phyloP scores from a whole-genome alignment of 768 basidiomycete genomes.

The Dacryopinax primogenitus region DNA sequence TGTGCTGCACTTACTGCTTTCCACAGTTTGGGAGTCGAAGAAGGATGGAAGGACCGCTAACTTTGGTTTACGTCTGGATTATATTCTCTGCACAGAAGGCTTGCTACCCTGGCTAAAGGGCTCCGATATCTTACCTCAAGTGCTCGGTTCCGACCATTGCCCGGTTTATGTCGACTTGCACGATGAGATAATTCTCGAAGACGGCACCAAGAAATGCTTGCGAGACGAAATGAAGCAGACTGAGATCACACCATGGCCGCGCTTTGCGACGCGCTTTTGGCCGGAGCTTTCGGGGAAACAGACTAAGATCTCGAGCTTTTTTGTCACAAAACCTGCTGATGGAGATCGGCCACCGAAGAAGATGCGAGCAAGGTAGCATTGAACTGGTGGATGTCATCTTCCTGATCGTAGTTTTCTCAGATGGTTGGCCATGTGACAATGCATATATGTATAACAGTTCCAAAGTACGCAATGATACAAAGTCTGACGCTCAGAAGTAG shows the following conservation, averaged over 20 bases:
- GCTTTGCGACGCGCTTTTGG: slow-evolving; percentile 27
- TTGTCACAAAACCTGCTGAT: slow-evolving; percentile 21
- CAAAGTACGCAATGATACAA: neutral
- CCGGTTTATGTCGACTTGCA: slow-evolving; percentile 34
- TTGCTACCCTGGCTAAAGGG: slow-evolving; percentile 33
- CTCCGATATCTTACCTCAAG: slow-evolving; percentile 30
- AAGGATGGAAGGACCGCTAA: slow-evolving; percentile 34
- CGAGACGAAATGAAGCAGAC: slow-evolving; percentile 18
- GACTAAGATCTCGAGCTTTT: slow-evolving; percentile 28
- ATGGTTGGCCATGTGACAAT: too few species aligned
- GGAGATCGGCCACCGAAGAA: neutral
- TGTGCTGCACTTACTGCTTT: neutral
- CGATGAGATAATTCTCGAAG: slow-evolving; percentile 25
- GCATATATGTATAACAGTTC: neutral
- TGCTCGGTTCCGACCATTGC: slow-evolving; percentile 35
- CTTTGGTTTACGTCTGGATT: slow-evolving; percentile 30
- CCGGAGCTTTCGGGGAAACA: slow-evolving; percentile 32
- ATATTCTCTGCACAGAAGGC: slow-evolving; percentile 32
- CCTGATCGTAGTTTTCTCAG: too few species aligned
- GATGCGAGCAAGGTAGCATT: neutral
- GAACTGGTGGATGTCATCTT: neutral
- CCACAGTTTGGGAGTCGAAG: slow-evolving; percentile 32
- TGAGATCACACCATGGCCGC: slow-evolving; percentile 20
- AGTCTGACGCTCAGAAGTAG: neutral
- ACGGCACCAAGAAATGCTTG: slow-evolving; percentile 26